Evolutionary conservation across 805 yeast genomes (phyloP).

Genomic region (Yarrowia divulgata): DNA sequence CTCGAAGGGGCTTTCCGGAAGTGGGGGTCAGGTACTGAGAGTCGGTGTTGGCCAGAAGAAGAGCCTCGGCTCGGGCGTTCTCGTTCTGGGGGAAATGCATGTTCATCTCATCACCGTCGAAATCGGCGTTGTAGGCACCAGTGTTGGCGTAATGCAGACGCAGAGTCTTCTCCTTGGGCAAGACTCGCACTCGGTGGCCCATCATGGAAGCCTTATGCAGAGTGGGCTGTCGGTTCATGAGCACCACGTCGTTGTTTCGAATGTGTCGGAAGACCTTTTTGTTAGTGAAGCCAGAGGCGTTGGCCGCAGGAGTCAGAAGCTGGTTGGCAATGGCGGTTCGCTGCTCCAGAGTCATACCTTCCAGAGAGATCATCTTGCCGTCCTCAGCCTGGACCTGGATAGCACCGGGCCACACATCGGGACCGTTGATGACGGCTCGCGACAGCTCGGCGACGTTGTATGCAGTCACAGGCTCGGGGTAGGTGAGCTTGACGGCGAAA

Average conservation of each 20-base stretch:
- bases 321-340: constrained; percentile 95
- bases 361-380: constrained; percentile 79
- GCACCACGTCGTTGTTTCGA: constrained; percentile 90
- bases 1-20: constrained; percentile 97
- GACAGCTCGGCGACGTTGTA: constrained; percentile 89
- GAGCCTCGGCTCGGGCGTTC: constrained; percentile 95
- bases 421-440: constrained; percentile 96
- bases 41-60: constrained; percentile 94
- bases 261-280: constrained; percentile 96
- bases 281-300: constrained; percentile 66
- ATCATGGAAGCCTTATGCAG: constrained; percentile 99
- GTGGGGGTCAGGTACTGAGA: constrained; percentile 98
- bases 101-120: constrained; percentile 99
- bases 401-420: constrained; percentile 99
- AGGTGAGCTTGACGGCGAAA: constrained; percentile 92
- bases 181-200: constrained; percentile 97
- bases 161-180: constrained; percentile 96
- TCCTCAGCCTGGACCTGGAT: constrained; percentile 94
- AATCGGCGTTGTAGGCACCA: constrained; percentile 98
- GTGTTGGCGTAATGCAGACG: constrained; percentile 98
- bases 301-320: constrained; percentile 77
- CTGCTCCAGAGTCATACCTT: constrained; percentile 91
- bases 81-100: constrained; percentile 99
- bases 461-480: constrained; percentile 97
- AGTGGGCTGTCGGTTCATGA: constrained; percentile 99